Percentiles rank a stretch among this genome's conserved stretches.
Evolutionary conservation across 106 monocot genomes (phyloP).

Genomic region (Dendrobium huoshanense): DNA sequence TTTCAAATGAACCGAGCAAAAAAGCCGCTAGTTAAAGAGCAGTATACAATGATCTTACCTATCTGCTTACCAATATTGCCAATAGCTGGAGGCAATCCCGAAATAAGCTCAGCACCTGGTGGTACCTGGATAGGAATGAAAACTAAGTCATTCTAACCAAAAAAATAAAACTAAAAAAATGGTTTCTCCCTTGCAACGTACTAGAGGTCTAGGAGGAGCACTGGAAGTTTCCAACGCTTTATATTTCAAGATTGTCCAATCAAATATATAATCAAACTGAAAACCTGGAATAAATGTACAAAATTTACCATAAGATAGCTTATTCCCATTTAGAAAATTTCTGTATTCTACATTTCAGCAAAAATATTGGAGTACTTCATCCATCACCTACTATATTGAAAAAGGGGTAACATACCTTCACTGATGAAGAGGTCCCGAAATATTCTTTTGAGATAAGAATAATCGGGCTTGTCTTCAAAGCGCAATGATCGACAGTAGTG

Average conservation of each 20-base stretch:
- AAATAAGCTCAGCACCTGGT: conserved; percentile 47
- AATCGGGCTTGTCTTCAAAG: conserved; percentile 80
- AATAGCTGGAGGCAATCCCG: conserved; percentile 35
- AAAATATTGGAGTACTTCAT: too few species aligned
- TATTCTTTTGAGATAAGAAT: conserved; percentile 65
- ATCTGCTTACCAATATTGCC: conserved; percentile 30
- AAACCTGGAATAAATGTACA: conserved; percentile 28
- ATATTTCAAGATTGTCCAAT: conserved; percentile 69
- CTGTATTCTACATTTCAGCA: too few species aligned
- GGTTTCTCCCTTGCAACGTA: conserved; percentile 12
- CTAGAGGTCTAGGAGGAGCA: conserved; percentile 35
- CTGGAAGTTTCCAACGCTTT: conserved; percentile 49
- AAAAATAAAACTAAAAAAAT: not conserved
- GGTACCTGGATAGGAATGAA: conserved; percentile 25
- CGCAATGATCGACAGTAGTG: conserved; percentile 77
- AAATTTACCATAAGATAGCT: too few species aligned
- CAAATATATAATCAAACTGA: conserved; percentile 75
- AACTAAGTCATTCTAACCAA: not conserved
- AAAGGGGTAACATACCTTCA: conserved; percentile 31
- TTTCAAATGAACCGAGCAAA: too few species aligned
- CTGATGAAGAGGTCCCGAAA: conserved; percentile 79
- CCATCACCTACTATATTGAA: too few species aligned
- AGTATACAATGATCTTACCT: conserved; percentile 18
- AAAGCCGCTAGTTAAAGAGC: too few species aligned
- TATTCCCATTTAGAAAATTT: too few species aligned